These are phyloP conservation scores for Phialophora expanda DNA, from an alignment of 2,329 filamentous ascomycete species.

Conservation along the genomic window DNA sequence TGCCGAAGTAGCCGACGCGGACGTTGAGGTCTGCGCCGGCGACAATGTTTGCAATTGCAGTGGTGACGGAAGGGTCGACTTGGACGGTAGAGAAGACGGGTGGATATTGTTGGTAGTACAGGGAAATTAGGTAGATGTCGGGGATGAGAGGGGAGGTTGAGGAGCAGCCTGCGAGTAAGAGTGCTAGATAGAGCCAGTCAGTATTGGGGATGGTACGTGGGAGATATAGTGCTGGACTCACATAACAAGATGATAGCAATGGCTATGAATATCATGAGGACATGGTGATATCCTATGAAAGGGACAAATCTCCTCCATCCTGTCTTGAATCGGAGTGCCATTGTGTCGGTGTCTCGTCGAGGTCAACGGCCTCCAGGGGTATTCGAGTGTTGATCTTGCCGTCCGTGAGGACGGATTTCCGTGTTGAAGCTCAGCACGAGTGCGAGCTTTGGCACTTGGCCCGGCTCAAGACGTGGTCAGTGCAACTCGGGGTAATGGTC, in stretches of 20 bases:
- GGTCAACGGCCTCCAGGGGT: neutral
- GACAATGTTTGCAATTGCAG: conserved; percentile 87
- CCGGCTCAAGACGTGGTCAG: conserved; percentile 25
- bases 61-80: conserved; percentile 85
- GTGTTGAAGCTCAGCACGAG: conserved; percentile 34
- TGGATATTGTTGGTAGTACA: conserved; percentile 90
- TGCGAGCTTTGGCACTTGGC: conserved; percentile 18
- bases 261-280: conserved; percentile 96
- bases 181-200: conserved; percentile 60
- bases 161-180: conserved; percentile 92
- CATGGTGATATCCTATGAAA: conserved; percentile 74
- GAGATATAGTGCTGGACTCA: conserved; percentile 57
- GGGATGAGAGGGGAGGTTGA: conserved; percentile 95
- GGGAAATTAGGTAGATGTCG: conserved; percentile 94
- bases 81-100: conserved; percentile 83
- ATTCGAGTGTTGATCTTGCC: conserved; percentile 19
- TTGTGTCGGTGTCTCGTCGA: conserved; percentile 12
- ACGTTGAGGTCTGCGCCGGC: conserved; percentile 83
- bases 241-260: conserved; percentile 92
- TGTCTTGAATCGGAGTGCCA: conserved; percentile 41
- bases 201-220: neutral
- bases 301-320: conserved; percentile 59
- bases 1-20: conserved; percentile 95
- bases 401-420: conserved; percentile 35
- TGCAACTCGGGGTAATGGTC: conserved; percentile 11